Evolutionary conservation across 2,329 filamentous ascomycete genomes (phyloP), one percentile per base, ranked within the genome.

Genomic region (Paecilomyces sp.): DNA sequence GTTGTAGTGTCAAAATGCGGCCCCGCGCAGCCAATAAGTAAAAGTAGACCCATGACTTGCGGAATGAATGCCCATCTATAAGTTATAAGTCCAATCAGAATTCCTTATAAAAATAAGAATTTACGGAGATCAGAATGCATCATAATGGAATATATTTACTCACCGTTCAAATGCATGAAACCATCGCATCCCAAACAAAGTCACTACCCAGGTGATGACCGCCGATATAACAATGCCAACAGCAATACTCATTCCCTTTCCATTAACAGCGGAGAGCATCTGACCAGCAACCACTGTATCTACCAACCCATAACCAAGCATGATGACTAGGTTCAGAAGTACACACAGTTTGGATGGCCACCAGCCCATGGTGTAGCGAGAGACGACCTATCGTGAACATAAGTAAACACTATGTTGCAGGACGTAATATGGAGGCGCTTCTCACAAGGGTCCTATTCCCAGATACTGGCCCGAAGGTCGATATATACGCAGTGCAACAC

Each of bases 151-250:
- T 22, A 22, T 22, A 22, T 22, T 22, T 41, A 63, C 67, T 36
- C 66, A 74, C 41, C 71, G 63, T 57, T 74, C 72, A 55, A 74
- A 75, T 30, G 66, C 63, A 51, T 75, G 72, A 55, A 76, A 70
- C 8, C 70, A 30, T 6, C 61, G 55, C 61, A 72, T 69, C 22
- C 70, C 70, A 58, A 71, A 70, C 1, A 65, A 51, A 3, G 66
- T 64, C 2, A 72, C 62, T 0, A 68, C 52, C 62, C 67, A 66
- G n/a, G 63, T 70, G 34, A 67, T 60, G n/a, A 63, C 30, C 9
- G 68, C 68, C 5, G 65, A 62, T 28, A 72, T 65, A 34, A 72
- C 58, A 34, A 70, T 65, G 3, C 69, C 70, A 11, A 70, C 67
- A 28, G 66, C 59, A 24, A 72, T 66, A n/a, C 63, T 64, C 65